A percentile compares a stretch with the other conserved stretches of the same genome.
These are phyloP conservation scores for Haberlea rhodopensis DNA, from an alignment of 257 asterid genomes.

Conservation along the genomic window DNA sequence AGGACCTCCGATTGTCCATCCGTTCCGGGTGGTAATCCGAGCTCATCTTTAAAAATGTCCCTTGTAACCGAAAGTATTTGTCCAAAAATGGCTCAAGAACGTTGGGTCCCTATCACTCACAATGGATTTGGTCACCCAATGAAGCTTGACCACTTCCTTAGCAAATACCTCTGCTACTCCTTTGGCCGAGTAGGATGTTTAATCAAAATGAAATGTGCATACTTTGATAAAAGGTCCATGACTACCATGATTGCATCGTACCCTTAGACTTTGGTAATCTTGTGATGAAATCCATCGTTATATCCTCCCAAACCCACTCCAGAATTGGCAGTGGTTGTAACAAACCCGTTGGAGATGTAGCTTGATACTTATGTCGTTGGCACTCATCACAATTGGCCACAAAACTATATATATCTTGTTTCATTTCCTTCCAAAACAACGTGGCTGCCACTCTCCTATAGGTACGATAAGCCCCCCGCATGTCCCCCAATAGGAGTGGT, in stretches of 20 bases:
- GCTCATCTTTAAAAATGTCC: not conserved
- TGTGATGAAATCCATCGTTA: not conserved
- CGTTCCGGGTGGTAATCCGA: constrained; percentile 3
- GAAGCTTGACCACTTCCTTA: not conserved
- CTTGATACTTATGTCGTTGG: not conserved
- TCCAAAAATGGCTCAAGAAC: no score
- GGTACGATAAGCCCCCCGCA: no score
- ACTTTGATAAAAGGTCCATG: not conserved
- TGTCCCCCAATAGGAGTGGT: no score
- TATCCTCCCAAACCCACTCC: not conserved
- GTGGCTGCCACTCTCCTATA: no score
- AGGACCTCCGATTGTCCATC: not conserved
- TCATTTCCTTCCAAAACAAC: not conserved
- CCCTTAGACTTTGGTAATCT: not conserved
- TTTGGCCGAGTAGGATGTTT: not conserved
- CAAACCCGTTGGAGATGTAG: not conserved
- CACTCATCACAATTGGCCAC: not conserved
- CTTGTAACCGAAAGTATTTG: no score
- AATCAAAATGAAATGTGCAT: not conserved
- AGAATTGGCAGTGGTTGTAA: not conserved
- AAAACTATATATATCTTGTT: no score
- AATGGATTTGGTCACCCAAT: not conserved
- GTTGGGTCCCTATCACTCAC: no score
- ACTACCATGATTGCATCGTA: not conserved
- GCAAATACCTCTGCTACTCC: not conserved